A percentile compares a stretch with the other conserved stretches of the same genome.
phyloP scores from a whole-genome alignment of 306 rosid species.

The Mucuna pruriens region DNA sequence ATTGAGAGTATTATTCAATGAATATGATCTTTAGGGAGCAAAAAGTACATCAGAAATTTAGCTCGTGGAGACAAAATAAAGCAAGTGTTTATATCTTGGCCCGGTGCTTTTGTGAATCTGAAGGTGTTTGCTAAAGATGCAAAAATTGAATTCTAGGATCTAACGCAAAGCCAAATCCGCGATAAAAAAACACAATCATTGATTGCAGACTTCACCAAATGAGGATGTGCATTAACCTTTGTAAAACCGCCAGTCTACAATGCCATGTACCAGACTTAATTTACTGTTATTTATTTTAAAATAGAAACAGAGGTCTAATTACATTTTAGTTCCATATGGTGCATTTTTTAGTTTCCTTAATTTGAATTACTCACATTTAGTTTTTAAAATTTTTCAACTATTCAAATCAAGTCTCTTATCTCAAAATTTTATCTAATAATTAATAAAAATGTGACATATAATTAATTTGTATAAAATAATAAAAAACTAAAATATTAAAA shows the following conservation, averaged over 20 bases:
- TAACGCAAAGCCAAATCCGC: not conserved
- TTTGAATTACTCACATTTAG: too few species aligned
- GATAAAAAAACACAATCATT: not conserved
- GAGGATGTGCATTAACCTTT: not conserved
- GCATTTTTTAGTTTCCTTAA: too few species aligned
- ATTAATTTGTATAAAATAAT: too few species aligned
- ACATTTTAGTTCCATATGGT: too few species aligned
- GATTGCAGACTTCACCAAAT: not conserved
- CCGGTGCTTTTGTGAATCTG: conserved; percentile 2
- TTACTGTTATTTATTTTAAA: too few species aligned
- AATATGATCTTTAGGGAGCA: not conserved
- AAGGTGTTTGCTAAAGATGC: not conserved
- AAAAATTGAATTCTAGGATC: not conserved
- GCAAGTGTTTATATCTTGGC: not conserved
- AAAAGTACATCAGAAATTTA: not conserved
- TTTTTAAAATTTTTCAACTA: too few species aligned
- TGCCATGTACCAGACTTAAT: too few species aligned
- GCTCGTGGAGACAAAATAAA: conserved; percentile 19
- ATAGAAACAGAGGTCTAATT: too few species aligned
- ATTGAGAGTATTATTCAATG: not conserved
- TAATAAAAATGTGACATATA: too few species aligned
- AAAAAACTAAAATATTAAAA: too few species aligned
- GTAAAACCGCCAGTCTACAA: not conserved
- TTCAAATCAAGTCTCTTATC: too few species aligned
- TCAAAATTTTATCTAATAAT: too few species aligned